phyloP scores from a whole-genome alignment of 768 basidiomycete genomes.

The Lactifluus hygrophoroides region DNA sequence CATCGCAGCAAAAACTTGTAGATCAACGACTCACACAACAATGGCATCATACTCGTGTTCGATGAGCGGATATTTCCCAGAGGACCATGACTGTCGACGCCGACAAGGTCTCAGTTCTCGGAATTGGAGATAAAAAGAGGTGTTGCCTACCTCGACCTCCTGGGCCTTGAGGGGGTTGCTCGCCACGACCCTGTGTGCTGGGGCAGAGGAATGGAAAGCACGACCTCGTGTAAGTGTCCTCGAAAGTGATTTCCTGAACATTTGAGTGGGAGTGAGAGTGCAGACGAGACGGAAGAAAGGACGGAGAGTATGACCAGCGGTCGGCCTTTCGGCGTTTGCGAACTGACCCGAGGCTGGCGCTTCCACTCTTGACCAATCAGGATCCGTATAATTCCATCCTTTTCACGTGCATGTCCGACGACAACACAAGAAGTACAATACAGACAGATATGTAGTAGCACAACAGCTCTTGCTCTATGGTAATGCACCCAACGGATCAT shows the following conservation, averaged over 20 bases:
- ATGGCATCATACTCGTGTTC: slow-evolving; percentile 99
- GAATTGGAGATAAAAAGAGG: slow-evolving; percentile 5
- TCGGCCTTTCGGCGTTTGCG: background rate
- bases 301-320: background rate
- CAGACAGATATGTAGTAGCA: background rate
- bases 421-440: too few species aligned
- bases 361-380: slow-evolving; percentile 16
- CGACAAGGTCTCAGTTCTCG: slow-evolving; percentile 5
- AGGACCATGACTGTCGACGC: slow-evolving; percentile 55
- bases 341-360: background rate
- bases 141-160: slow-evolving; percentile 58
- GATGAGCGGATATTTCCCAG: slow-evolving; percentile 90
- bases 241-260: slow-evolving; percentile 60
- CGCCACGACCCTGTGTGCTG: slow-evolving; percentile 52
- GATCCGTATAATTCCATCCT: slow-evolving; percentile 1
- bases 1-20: background rate
- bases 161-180: slow-evolving; percentile 73
- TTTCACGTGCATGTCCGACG: background rate
- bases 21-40: slow-evolving; percentile 67
- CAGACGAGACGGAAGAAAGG: background rate
- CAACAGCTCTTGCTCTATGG: slow-evolving; percentile 15
- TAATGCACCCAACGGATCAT: slow-evolving; percentile 27
- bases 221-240: slow-evolving; percentile 41
- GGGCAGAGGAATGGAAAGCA: slow-evolving; percentile 58
- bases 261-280: too few species aligned